phyloP scores from a whole-genome alignment of 257 asterid genomes.

The Cynanchum wilfordii region DNA sequence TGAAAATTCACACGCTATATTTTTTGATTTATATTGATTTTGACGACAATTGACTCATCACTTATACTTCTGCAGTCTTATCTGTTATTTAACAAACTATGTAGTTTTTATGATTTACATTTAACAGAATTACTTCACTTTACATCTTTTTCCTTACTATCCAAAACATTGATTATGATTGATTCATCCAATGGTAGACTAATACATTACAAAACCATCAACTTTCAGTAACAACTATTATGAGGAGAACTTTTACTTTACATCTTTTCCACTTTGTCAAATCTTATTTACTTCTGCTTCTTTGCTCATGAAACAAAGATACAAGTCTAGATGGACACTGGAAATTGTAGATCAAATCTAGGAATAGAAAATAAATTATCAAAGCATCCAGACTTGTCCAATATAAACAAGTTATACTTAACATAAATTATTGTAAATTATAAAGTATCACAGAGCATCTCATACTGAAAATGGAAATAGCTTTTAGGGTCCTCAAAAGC shows the following conservation, averaged over 20 bases:
- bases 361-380: background rate
- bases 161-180: background rate
- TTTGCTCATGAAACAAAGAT: background rate
- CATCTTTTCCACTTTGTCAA: background rate
- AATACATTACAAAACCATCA: background rate
- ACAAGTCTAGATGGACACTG: background rate
- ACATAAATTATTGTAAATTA: background rate
- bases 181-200: background rate
- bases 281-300: background rate
- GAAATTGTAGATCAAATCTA: background rate
- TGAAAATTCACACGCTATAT: background rate
- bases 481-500: background rate
- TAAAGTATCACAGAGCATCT: background rate
- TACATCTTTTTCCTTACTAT: background rate
- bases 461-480: background rate
- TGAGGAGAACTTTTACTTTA: background rate
- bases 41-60: background rate
- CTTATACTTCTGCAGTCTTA: background rate
- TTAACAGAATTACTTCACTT: background rate
- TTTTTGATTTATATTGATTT: background rate
- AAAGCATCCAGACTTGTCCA: background rate
- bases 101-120: background rate
- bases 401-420: background rate
- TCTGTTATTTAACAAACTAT: background rate
- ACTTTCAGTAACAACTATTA: background rate